These are phyloP conservation scores for Galerina marginata DNA, from an alignment of 768 basidiomycete species.

Conservation along the genomic window DNA sequence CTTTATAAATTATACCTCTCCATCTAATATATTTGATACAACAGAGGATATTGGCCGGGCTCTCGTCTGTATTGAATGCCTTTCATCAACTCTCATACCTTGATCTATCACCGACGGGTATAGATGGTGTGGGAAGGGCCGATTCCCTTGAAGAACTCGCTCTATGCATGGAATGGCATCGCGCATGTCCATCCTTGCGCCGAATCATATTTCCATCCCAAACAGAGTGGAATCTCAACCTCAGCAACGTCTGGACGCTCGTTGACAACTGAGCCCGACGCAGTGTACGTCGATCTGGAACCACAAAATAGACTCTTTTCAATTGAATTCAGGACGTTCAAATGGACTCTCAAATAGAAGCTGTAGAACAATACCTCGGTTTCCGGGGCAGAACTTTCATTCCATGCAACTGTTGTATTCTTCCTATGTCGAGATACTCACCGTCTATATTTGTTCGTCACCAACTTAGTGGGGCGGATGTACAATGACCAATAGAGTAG, in stretches of 20 bases:
- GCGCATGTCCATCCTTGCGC: slow-evolving; percentile 57
- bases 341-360: no score
- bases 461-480: neutral
- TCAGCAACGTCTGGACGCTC: slow-evolving; percentile 37
- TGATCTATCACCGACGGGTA: slow-evolving; percentile 65
- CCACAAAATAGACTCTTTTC: no score
- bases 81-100: slow-evolving; percentile 55
- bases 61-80: slow-evolving; percentile 59
- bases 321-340: no score
- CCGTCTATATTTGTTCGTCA: slow-evolving; percentile 3
- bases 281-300: neutral
- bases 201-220: slow-evolving; percentile 62
- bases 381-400: slow-evolving; percentile 1
- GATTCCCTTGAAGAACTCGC: slow-evolving; percentile 53
- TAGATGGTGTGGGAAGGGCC: slow-evolving; percentile 48
- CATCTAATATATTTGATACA: slow-evolving; percentile 6
- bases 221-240: slow-evolving; percentile 52
- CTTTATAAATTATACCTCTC: slow-evolving; percentile 14
- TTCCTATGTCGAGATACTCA: slow-evolving; percentile 6
- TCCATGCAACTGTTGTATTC: slow-evolving; percentile 9
- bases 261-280: slow-evolving; percentile 3
- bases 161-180: slow-evolving; percentile 59
- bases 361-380: slow-evolving; percentile 5
- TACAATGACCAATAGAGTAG: no score
- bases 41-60: slow-evolving; percentile 62